Conservation (phyloP, 192 early-diverging fungal genomes). For the Entomortierella chlamydospora region DNA sequence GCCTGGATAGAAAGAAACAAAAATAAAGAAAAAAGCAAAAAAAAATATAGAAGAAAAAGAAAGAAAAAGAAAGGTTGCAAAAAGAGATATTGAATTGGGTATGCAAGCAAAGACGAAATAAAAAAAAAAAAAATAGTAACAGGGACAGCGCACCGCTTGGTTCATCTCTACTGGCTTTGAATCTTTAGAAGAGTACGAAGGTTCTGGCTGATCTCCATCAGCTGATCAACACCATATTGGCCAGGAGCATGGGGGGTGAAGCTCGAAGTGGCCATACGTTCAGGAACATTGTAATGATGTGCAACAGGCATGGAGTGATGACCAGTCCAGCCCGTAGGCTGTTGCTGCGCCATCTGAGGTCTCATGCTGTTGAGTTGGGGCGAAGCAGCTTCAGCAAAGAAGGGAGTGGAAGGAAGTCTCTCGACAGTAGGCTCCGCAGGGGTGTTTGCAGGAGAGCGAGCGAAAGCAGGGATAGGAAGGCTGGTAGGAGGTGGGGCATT, state of each 20-base stretch:
- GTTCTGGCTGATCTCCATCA: slow-evolving; percentile 63
- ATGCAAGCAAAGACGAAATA: not conserved
- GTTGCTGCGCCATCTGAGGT: slow-evolving; percentile 2
- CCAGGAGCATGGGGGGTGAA: slow-evolving; percentile 22
- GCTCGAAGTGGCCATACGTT: slow-evolving; percentile 59
- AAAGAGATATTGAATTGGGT: slow-evolving; percentile 8
- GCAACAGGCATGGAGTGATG: slow-evolving; percentile 31
- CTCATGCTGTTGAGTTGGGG: slow-evolving; percentile 44
- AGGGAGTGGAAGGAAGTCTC: slow-evolving; percentile 14
- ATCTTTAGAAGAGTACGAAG: slow-evolving; percentile 64
- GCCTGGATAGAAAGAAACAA: slow-evolving; percentile 30
- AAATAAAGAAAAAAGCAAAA: slow-evolving; percentile 6
- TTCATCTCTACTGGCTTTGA: slow-evolving; percentile 48
- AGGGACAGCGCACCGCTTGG: not conserved
- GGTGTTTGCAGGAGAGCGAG: slow-evolving; percentile 19
- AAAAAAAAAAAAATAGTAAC: not conserved
- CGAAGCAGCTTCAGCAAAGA: slow-evolving; percentile 41
- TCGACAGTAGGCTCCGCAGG: slow-evolving; percentile 27
- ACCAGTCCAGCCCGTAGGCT: slow-evolving; percentile 2
- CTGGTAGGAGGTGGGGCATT: slow-evolving; percentile 67
- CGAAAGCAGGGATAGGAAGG: slow-evolving; percentile 63
- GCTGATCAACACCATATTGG: slow-evolving; percentile 21
- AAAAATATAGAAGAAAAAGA: not conserved
- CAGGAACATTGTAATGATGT: slow-evolving; percentile 52
- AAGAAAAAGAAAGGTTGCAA: slow-evolving; percentile 6